These are phyloP conservation scores for Trametes polyzona DNA, from an alignment of 1,284 basidiomycete genomes.

Conservation along the genomic window DNA sequence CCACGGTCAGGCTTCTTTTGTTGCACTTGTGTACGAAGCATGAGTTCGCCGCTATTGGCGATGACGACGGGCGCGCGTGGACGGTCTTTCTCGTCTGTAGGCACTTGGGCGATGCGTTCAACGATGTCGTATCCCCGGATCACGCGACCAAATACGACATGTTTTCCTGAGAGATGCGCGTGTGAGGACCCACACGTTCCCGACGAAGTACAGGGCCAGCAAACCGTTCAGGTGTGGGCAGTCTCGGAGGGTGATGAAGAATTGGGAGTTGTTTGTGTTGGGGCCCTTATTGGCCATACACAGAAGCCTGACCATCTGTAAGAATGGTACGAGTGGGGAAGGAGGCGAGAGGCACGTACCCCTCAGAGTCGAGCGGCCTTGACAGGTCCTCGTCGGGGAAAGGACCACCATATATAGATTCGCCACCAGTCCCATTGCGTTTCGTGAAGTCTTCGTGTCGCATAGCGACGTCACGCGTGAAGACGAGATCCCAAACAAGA, in stretches of 20 bases:
- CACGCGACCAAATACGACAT: constrained; percentile 77
- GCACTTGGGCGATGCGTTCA: constrained; percentile 54
- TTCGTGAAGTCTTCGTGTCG: constrained; percentile 66
- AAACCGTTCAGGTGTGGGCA: constrained; percentile 72
- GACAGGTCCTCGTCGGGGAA: constrained; percentile 81
- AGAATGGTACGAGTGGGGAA: not conserved
- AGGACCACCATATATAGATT: constrained; percentile 77
- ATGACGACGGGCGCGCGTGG: constrained; percentile 78
- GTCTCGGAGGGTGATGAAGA: constrained; percentile 78
- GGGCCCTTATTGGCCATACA: constrained; percentile 87
- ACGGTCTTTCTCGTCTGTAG: constrained; percentile 70
- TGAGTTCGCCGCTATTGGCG: constrained; percentile 83
- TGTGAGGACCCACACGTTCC: not conserved
- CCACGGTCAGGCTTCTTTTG: constrained; percentile 22
- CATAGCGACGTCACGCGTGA: not conserved
- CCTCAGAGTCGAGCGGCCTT: constrained; percentile 66
- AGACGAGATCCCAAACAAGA: not conserved
- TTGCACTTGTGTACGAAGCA: constrained; percentile 55
- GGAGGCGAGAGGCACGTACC: constrained; percentile 36
- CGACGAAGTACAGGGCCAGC: not conserved
- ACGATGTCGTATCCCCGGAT: constrained; percentile 67
- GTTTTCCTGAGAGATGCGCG: constrained; percentile 54
- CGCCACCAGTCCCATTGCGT: constrained; percentile 81
- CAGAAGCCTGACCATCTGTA: constrained; percentile 51
- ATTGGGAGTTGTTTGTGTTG: constrained; percentile 82